A percentile compares a stretch with the other conserved stretches of the same genome.
phyloP scores from a whole-genome alignment of 2,329 filamentous ascomycete species.

The Laburnicola sp. region DNA sequence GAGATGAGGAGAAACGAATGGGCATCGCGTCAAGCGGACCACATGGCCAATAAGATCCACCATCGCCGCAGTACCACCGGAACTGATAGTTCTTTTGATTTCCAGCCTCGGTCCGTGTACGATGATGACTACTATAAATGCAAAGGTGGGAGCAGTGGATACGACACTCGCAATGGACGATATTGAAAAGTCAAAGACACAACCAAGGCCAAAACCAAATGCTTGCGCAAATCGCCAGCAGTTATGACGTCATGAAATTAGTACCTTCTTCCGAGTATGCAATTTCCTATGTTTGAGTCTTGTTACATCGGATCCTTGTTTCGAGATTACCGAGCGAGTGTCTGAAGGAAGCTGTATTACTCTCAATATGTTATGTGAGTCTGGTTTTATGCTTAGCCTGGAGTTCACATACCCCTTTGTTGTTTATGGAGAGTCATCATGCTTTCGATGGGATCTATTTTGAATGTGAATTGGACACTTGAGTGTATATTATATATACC shows the following conservation, averaged over 20 bases:
- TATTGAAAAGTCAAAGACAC: conserved; percentile 22
- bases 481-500: too few relatives aligned
- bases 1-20: conserved; percentile 33
- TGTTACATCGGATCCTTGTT: background rate
- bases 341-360: conserved; percentile 1
- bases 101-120: conserved; percentile 34
- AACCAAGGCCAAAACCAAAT: background rate
- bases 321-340: background rate
- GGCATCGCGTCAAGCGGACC: conserved; percentile 24
- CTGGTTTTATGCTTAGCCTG: conserved; percentile 1
- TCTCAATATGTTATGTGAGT: background rate
- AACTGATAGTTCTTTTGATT: conserved; percentile 32
- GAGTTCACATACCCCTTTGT: conserved; percentile 13
- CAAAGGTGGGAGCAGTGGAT: conserved; percentile 29
- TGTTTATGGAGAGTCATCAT: conserved; percentile 4
- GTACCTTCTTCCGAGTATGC: conserved; percentile 7
- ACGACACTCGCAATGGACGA: conserved; percentile 31
- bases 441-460: background rate
- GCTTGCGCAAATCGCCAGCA: background rate
- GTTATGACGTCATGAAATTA: conserved; percentile 15
- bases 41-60: conserved; percentile 16
- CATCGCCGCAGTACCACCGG: conserved; percentile 30
- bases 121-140: conserved; percentile 38
- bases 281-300: conserved; percentile 5
- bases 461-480: background rate